Conservation (phyloP, 2,329 filamentous ascomycete genomes). For the Cladosporium sp. region DNA sequence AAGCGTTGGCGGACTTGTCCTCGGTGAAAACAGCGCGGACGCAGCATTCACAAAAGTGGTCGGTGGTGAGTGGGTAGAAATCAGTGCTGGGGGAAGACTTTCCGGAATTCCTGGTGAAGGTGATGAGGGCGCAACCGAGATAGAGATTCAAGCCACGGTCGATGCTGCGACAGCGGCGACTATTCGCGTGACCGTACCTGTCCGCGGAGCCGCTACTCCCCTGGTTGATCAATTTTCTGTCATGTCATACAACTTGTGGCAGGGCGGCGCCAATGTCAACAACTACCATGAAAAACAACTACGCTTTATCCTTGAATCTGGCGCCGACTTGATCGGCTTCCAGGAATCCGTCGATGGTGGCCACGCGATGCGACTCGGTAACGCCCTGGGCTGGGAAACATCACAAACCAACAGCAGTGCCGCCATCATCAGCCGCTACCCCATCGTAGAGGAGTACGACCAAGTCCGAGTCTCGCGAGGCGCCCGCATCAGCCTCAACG, state of each 20-base stretch:
- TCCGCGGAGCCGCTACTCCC: neutral
- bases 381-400: neutral
- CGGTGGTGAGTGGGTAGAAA: neutral
- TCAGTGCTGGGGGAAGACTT: neutral
- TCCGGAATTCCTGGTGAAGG: neutral
- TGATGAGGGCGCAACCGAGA: neutral
- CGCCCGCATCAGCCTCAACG: constrained; percentile 2
- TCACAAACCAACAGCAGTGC: neutral
- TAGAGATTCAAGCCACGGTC: neutral
- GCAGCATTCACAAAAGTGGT: neutral
- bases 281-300: constrained; percentile 7
- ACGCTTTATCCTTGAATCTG: constrained; percentile 2
- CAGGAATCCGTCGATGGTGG: constrained; percentile 6
- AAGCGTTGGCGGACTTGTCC: neutral
- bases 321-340: constrained; percentile 1
- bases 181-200: neutral
- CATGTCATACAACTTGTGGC: constrained; percentile 9
- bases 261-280: constrained; percentile 5
- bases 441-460: neutral
- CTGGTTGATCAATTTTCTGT: neutral
- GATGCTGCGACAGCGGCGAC: neutral
- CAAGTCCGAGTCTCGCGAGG: neutral
- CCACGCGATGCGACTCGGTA: neutral
- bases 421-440: constrained; percentile 2
- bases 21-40: neutral